Evolutionary conservation across 306 rosid species (phyloP).

Genomic region (Castanea crenata): DNA sequence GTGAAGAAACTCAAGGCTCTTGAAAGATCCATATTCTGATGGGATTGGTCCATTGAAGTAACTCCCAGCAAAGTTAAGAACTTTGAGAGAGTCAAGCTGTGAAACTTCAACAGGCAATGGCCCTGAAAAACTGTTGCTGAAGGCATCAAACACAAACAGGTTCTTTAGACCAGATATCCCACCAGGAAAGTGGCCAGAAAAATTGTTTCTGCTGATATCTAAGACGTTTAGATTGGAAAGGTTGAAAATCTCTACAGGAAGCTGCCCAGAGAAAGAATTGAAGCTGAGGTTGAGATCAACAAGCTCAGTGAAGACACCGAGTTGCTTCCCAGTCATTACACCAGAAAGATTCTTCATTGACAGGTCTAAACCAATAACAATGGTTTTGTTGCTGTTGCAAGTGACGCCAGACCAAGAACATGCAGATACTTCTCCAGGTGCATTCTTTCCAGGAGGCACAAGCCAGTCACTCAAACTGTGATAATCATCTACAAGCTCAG

Average conservation of each 20-base stretch:
- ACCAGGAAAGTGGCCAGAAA: slow-evolving; percentile 72
- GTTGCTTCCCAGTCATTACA: slow-evolving; percentile 57
- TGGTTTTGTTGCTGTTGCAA: slow-evolving; percentile 54
- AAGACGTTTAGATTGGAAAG: slow-evolving; percentile 59
- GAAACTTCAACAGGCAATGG: slow-evolving; percentile 65
- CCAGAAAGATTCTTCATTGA: slow-evolving; percentile 70
- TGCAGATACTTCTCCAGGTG: slow-evolving; percentile 45
- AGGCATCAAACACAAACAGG: slow-evolving; percentile 68
- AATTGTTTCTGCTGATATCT: slow-evolving; percentile 84
- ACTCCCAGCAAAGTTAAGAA: slow-evolving; percentile 85
- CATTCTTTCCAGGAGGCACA: slow-evolving; percentile 38
- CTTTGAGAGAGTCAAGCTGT: slow-evolving; percentile 46
- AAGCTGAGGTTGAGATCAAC: slow-evolving; percentile 67
- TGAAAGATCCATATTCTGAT: slow-evolving; percentile 70
- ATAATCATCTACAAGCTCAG: slow-evolving; percentile 56
- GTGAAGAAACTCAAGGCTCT: slow-evolving; percentile 75
- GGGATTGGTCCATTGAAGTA: slow-evolving; percentile 91
- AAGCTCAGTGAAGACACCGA: slow-evolving; percentile 55
- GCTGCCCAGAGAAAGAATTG: slow-evolving; percentile 69
- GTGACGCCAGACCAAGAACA: slow-evolving; percentile 90
- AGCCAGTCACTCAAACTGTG: slow-evolving; percentile 68
- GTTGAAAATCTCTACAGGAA: slow-evolving; percentile 64
- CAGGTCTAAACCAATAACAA: slow-evolving; percentile 63
- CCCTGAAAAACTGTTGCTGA: slow-evolving; percentile 88
- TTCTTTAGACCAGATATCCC: slow-evolving; percentile 52